Conservation (phyloP, 352 stramenopile species). For the Albugo laibachii region DNA sequence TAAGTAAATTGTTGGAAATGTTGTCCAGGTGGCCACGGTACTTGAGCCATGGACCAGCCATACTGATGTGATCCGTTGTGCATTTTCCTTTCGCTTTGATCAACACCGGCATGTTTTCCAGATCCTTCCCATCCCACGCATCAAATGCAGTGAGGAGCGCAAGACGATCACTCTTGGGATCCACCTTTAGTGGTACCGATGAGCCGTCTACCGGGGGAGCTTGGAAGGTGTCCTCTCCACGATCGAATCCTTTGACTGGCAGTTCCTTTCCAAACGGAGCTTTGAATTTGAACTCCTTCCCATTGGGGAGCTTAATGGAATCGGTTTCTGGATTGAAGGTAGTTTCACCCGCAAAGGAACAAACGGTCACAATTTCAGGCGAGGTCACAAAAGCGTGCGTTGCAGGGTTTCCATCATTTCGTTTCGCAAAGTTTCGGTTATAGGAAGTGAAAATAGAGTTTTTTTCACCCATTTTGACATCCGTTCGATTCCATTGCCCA, state of each 20-base stretch:
- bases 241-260: constrained; percentile 76
- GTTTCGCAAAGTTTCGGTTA: constrained; percentile 91
- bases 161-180: constrained; percentile 69
- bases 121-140: constrained; percentile 78
- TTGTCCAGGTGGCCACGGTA: constrained; percentile 89
- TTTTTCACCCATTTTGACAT: constrained; percentile 71
- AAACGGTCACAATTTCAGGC: constrained; percentile 82
- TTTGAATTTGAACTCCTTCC: constrained; percentile 82
- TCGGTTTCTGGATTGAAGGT: constrained; percentile 85
- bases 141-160: constrained; percentile 78
- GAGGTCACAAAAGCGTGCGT: constrained; percentile 88
- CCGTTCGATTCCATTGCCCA: constrained; percentile 86
- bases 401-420: constrained; percentile 85
- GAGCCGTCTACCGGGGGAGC: constrained; percentile 39
- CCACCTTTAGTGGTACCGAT: constrained; percentile 59
- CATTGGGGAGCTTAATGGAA: constrained; percentile 66
- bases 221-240: constrained; percentile 86
- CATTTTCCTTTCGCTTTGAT: constrained; percentile 93
- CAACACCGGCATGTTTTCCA: constrained; percentile 72
- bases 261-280: constrained; percentile 83
- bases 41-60: constrained; percentile 86
- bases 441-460: constrained; percentile 92
- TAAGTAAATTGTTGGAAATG: constrained; percentile 91
- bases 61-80: constrained; percentile 90
- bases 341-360: constrained; percentile 71